Evolutionary conservation across 1,139 yeast genomes (phyloP).

Genomic region (Taiozyma sp.): DNA sequence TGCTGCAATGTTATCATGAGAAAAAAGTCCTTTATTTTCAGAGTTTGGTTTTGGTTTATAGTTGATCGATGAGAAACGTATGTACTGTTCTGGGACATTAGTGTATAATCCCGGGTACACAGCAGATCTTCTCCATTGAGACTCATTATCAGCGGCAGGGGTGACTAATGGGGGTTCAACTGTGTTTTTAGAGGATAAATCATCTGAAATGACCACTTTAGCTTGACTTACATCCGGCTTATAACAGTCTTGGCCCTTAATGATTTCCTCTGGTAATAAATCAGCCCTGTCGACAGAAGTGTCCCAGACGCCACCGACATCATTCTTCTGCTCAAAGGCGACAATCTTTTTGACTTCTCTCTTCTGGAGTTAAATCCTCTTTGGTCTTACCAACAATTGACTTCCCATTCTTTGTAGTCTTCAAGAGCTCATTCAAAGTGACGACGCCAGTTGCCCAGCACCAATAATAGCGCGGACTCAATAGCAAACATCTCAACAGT

Average conservation of each 20-base stretch:
- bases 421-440: slow-evolving; percentile 29
- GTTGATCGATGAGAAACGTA: slow-evolving; percentile 33
- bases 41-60: neutral
- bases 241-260: slow-evolving; percentile 20
- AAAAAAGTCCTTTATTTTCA: slow-evolving; percentile 24
- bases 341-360: slow-evolving; percentile 27
- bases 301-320: slow-evolving; percentile 37
- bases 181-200: slow-evolving; percentile 7
- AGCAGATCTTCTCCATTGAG: slow-evolving; percentile 40
- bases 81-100: slow-evolving; percentile 40
- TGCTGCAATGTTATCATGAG: slow-evolving; percentile 40
- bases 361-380: slow-evolving; percentile 1
- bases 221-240: slow-evolving; percentile 23
- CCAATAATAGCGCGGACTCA: slow-evolving; percentile 31
- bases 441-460: slow-evolving; percentile 36
- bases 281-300: slow-evolving; percentile 19
- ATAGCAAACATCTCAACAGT: slow-evolving; percentile 12
- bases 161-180: slow-evolving; percentile 17
- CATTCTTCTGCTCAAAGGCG: slow-evolving; percentile 32
- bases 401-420: slow-evolving; percentile 27
- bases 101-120: slow-evolving; percentile 41
- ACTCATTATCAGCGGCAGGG: slow-evolving; percentile 16
- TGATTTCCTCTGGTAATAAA: slow-evolving; percentile 20
- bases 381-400: slow-evolving; percentile 20
- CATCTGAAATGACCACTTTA: slow-evolving; percentile 11